Evolutionary conservation across 106 monocot species (phyloP), one percentile per base, ranked within the genome.

Genomic region (Allium cepa): DNA sequence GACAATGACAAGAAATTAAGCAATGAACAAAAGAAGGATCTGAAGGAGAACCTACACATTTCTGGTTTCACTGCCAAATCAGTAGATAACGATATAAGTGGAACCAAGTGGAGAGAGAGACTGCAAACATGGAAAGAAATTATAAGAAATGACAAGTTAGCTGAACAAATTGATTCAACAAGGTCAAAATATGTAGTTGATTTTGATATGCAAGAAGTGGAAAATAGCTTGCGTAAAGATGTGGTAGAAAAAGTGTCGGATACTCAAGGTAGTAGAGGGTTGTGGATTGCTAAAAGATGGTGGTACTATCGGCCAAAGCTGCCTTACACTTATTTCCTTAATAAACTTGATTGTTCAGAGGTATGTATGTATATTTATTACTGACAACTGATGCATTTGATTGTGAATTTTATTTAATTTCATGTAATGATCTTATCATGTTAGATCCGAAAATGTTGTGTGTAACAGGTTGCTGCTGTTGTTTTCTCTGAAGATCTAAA

Each of bases 281-380:
- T 85, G n/a, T 92, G 88, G 92, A 85, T 92, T 79, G 85, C 92
- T 59, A 92, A 92, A 72, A 78, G 92, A 77, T 92, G 92, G 92
- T 92, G 92, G 92, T 72, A 22, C n/a, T 92, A 92, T 77, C 92
- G 88, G 62, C 92, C 92, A 75, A 92, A 85, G 66, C 63, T 92
- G 18, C 92, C 92, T 46, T 92, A 92, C 49, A 92, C 81, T 10
- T 92, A 88, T 79, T 92, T 92, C 62, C 85, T 92, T 62, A 80
- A 83, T 58, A 92, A 92, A 60, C 88, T 92, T 17, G 85, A 92
- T 76, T 81, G 76, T 57, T 88, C 88, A 45, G 92, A 88, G 92
- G 92, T 92, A 76, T 72, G 55, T 56, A 64, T 67, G 49, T 6
- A 49, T 8, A 17, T 11, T 53, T 67, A 51, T 53, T 12, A 52